A percentile compares a stretch with the other conserved stretches of the same genome.
phyloP scores from a whole-genome alignment of 176 grass and related monocot species.

The Carex parvula region DNA sequence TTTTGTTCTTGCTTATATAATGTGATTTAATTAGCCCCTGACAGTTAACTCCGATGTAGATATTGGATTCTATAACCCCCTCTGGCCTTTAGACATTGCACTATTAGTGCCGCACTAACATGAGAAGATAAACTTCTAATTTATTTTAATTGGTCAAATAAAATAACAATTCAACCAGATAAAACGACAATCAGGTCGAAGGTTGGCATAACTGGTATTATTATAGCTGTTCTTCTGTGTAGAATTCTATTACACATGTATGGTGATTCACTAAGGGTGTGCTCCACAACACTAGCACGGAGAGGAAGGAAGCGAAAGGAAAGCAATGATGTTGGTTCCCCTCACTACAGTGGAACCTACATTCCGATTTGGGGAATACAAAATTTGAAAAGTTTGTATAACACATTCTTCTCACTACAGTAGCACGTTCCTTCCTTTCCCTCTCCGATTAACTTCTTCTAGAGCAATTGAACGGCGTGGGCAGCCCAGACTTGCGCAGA shows the following conservation, averaged over 20 bases:
- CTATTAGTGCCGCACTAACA: not conserved
- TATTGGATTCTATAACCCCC: not conserved
- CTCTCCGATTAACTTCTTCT: no score
- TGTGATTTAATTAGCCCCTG: not conserved
- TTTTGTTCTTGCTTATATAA: not conserved
- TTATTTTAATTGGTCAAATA: not conserved
- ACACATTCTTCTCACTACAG: no score
- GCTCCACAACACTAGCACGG: no score
- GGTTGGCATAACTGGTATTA: not conserved
- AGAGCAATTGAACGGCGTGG: no score
- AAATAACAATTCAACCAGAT: not conserved
- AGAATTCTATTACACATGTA: not conserved
- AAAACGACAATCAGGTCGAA: not conserved
- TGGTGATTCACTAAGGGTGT: not conserved
- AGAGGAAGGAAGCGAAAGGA: no score
- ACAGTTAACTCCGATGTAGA: not conserved
- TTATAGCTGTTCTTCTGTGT: not conserved
- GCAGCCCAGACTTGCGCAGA: no score
- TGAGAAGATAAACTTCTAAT: not conserved
- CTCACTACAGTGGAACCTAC: no score
- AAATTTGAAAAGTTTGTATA: no score
- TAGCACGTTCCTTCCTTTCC: no score
- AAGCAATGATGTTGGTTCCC: no score
- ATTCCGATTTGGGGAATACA: no score
- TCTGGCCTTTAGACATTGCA: no score